Evolutionary conservation across 139 green algal genomes (phyloP).

Genomic region (Tetratostichococcus sp.): DNA sequence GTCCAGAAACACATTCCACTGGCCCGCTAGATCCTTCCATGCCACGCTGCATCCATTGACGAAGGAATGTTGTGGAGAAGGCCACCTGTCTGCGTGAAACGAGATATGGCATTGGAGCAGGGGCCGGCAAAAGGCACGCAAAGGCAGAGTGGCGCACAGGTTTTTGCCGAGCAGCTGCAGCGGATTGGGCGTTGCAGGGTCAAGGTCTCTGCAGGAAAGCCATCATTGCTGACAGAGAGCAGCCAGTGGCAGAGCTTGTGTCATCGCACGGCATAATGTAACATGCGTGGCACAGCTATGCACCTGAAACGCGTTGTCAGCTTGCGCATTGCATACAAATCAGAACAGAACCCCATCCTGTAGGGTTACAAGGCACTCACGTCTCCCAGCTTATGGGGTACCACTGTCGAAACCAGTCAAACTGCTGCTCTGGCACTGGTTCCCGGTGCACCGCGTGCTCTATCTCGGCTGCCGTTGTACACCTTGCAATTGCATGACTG

Average conservation of each 20-base stretch:
- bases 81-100: too few relatives aligned
- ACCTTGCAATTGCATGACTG: too few relatives aligned
- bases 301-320: too few relatives aligned
- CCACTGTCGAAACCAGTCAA: slow-evolving; percentile 25
- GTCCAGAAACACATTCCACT: slow-evolving; percentile 23
- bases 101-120: neutral
- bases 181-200: slow-evolving; percentile 10
- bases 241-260: too few relatives aligned
- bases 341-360: neutral
- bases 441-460: neutral
- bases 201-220: slow-evolving; percentile 2
- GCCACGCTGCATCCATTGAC: slow-evolving; percentile 2
- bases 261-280: too few relatives aligned
- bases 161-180: slow-evolving; percentile 16
- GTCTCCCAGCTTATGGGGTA: slow-evolving; percentile 15
- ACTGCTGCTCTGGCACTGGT: neutral
- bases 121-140: neutral
- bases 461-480: neutral
- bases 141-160: slow-evolving; percentile 7
- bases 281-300: too few relatives aligned
- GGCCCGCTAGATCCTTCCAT: slow-evolving; percentile 6
- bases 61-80: neutral
- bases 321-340: neutral
- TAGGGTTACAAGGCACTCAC: neutral
- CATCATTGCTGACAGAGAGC: too few relatives aligned